Base-by-base conservation (phyloP, 257 asterid genomes). In the Solanum megistacrolobum region DNA sequence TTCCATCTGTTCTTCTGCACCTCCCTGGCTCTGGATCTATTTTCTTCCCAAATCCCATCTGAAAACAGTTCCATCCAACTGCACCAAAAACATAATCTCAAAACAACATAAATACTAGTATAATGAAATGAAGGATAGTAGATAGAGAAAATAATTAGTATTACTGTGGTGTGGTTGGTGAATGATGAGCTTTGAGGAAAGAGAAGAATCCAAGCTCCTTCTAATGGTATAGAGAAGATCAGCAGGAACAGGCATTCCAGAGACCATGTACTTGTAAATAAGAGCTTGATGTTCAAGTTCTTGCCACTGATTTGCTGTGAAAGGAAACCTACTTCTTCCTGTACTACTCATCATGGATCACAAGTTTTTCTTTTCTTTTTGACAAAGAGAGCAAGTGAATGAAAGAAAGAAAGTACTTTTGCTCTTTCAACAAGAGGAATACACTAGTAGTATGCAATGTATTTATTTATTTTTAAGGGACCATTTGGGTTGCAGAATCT, bases 1-100 rank as follows among this genome's bases (percentile, higher is more conserved):
- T 96, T 12, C 99, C 99, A 91, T 96, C 99, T 39, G 99, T 96
- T 89, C 99, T 93, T 62, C 99, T 88, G 87, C 99, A 97, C 69
- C 99, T 94, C 78, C 99, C 99, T 82, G 99, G 99, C 89, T 97
- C 99, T 31, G 98, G 96, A 89, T 96, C 99, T 68, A 96, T 92
- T 76, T 97, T 97, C 83, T 95, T 90, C 21, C 98, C 98, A 83
- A 93, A 95, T 21, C 98, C 99, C 95, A 95, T 92, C 84, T 94
- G 97, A 25, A 93, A 95, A 86, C 94, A 89, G 90, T 89, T 95
- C 98, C 98, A 95, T 46, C 99, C 99, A 83, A 92, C 97, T 95
- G 88, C 92, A 90, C 39, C 48, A 39, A 69, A 88, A 18, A 5
- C 9, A 25, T 13, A 66, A 12, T n/a, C 9, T 68, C 52, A 74